Evolutionary conservation across 2,329 filamentous ascomycete species (phyloP), one percentile per base, ranked within the genome.

Genomic region (Dendryphion nanum): DNA sequence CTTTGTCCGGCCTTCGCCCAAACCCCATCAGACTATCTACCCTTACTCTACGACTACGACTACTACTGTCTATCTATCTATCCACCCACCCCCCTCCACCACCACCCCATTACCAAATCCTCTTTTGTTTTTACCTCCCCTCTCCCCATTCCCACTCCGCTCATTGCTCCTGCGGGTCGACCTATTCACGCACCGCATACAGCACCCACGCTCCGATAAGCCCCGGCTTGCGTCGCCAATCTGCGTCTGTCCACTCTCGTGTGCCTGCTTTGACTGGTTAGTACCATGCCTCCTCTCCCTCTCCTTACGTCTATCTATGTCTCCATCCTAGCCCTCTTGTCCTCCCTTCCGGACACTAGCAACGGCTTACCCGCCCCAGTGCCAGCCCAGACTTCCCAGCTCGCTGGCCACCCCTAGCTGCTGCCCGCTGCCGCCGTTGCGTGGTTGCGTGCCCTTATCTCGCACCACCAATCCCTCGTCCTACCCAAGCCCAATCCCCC

Each of bases 141-240:
- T 31, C 34, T 37, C 23, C n/a, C n/a, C 23, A 26, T n/a, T 26
- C n/a, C 23, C 23, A 26, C 3, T 10, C 10, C 10, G 23, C 23
- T 10, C 3, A 26, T 26, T n/a, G n/a, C n/a, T n/a, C n/a, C n/a
- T n/a, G n/a, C n/a, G n/a, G n/a, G n/a, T n/a, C n/a, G n/a, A 26
- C 23, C 23, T 8, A 26, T 10, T 26, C 23, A 26, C 2, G n/a
- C n/a, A 26, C 48, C 50, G 41, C 47, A 51, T 38, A 38, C 46
- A 49, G 35, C 55, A 53, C 60, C 60, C 60, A 63, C 62, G 60
- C n/a, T n/a, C n/a, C 61, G 61, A 64, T 64, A 64, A 66, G 59
- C 57, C 49, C n/a, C n/a, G n/a, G n/a, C n/a, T n/a, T n/a, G n/a
- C n/a, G n/a, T n/a, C n/a, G n/a, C n/a, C n/a, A n/a, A n/a, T n/a